A percentile compares a stretch with the other conserved stretches of the same genome.
Evolutionary conservation across 2,329 filamentous ascomycete genomes (phyloP).

Genomic region (Metarhizium brunneum): DNA sequence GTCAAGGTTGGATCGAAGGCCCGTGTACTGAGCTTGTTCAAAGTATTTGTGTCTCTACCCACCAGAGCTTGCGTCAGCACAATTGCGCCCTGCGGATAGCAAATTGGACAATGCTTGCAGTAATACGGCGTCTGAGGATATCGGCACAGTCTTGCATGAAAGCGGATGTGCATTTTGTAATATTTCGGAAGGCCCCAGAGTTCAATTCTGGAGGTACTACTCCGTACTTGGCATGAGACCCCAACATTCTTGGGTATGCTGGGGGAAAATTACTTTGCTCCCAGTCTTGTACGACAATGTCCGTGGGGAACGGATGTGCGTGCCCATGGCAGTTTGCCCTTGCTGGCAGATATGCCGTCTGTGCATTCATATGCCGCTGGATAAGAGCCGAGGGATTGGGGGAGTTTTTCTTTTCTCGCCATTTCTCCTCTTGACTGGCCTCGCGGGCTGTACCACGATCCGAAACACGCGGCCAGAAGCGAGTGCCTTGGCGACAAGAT

Average conservation of each 20-base stretch:
- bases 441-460: neutral
- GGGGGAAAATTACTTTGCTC: neutral
- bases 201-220: too few species aligned
- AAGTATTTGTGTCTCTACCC: too few species aligned
- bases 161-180: too few species aligned
- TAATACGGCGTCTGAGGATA: too few species aligned
- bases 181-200: too few species aligned
- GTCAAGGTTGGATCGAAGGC: too few species aligned
- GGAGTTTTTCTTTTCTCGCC: neutral
- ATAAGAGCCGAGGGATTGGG: neutral
- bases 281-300: neutral
- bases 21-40: too few species aligned
- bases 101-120: too few species aligned
- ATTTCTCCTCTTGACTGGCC: neutral
- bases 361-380: neutral
- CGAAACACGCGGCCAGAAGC: neutral
- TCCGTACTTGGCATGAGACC: neutral
- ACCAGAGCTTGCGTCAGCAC: too few species aligned
- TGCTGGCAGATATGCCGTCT: neutral
- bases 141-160: too few species aligned
- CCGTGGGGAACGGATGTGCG: neutral
- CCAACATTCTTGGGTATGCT: neutral
- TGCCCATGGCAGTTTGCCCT: neutral
- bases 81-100: too few species aligned
- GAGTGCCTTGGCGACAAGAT: neutral